A percentile compares a stretch with the other conserved stretches of the same genome.
Conservation (phyloP, 176 grass and related monocot genomes). For the Aegilops bicornis region DNA sequence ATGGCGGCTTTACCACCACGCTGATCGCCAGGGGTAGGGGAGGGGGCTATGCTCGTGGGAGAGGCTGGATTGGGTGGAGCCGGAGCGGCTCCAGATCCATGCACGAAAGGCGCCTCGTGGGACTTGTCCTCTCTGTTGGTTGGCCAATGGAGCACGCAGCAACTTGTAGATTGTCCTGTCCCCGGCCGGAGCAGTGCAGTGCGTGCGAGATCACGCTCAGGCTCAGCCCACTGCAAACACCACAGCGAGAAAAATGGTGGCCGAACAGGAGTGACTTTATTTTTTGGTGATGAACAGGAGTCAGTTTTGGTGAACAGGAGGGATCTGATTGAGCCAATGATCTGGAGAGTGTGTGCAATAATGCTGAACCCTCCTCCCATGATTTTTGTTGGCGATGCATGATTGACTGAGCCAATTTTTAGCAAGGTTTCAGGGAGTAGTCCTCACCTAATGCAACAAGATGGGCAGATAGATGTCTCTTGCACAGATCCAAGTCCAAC, state of each 20-base stretch:
- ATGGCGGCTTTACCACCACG: slow-evolving; percentile 26
- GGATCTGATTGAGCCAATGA: neutral
- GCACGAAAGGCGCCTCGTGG: neutral
- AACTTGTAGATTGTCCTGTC: slow-evolving; percentile 42
- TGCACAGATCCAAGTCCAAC: neutral
- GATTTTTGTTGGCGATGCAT: neutral
- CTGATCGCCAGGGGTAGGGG: neutral
- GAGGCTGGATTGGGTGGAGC: slow-evolving; percentile 17
- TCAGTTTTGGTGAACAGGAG: slow-evolving; percentile 9
- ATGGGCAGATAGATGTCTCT: neutral
- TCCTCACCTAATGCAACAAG: neutral
- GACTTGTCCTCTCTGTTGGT: slow-evolving; percentile 43
- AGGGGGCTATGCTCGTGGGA: neutral
- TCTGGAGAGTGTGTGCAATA: neutral
- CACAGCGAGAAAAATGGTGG: neutral
- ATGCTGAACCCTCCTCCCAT: neutral
- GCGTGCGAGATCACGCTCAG: neutral
- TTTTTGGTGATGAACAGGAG: neutral
- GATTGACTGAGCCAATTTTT: neutral
- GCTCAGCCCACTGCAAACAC: neutral
- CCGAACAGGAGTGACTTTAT: neutral
- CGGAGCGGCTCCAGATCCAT: slow-evolving; percentile 38
- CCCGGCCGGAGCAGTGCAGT: neutral
- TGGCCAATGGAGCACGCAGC: slow-evolving; percentile 30
- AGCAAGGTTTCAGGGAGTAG: neutral